phyloP scores from a whole-genome alignment of 192 early-diverging fungal genomes.

The Coemansia sp. region DNA sequence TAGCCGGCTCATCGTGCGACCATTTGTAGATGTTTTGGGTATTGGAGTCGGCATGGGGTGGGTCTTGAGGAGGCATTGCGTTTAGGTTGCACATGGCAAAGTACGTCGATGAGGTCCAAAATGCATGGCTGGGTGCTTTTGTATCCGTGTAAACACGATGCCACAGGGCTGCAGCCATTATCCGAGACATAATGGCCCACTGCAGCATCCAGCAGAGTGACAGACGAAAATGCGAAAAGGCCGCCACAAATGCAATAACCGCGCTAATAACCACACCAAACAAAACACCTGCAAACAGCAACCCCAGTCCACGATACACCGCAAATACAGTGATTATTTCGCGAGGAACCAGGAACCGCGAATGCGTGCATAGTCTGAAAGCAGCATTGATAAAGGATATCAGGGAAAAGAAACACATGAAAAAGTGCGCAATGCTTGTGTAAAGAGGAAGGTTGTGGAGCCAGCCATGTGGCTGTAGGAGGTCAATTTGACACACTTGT shows the following conservation, averaged over 20 bases:
- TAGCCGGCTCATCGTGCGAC: no score
- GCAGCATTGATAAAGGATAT: slow-evolving; percentile 36
- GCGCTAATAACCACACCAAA: slow-evolving; percentile 10
- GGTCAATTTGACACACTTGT: not conserved
- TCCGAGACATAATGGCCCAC: slow-evolving; percentile 29
- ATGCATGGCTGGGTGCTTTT: slow-evolving; percentile 4
- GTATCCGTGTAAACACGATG: slow-evolving; percentile 15
- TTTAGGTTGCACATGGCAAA: not conserved
- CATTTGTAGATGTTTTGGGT: no score
- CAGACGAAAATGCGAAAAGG: slow-evolving; percentile 7
- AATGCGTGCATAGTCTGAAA: slow-evolving; percentile 11
- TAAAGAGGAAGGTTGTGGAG: slow-evolving; percentile 19
- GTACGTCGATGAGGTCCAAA: slow-evolving; percentile 22
- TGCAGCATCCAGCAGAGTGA: slow-evolving; percentile 15
- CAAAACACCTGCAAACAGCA: slow-evolving; percentile 14
- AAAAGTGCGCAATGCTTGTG: slow-evolving; percentile 13
- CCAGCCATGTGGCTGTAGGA: slow-evolving; percentile 16
- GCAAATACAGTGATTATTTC: slow-evolving; percentile 19
- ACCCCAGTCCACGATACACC: slow-evolving; percentile 27
- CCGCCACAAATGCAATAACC: slow-evolving; percentile 2
- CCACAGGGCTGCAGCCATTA: slow-evolving; percentile 22
- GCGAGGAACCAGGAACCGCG: slow-evolving; percentile 15
- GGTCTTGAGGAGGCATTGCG: no score
- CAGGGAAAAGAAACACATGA: slow-evolving; percentile 23
- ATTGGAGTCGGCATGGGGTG: no score